Evolutionary conservation across 2,329 filamentous ascomycete genomes (phyloP).

Genomic region (Calonectria hawksworthii): DNA sequence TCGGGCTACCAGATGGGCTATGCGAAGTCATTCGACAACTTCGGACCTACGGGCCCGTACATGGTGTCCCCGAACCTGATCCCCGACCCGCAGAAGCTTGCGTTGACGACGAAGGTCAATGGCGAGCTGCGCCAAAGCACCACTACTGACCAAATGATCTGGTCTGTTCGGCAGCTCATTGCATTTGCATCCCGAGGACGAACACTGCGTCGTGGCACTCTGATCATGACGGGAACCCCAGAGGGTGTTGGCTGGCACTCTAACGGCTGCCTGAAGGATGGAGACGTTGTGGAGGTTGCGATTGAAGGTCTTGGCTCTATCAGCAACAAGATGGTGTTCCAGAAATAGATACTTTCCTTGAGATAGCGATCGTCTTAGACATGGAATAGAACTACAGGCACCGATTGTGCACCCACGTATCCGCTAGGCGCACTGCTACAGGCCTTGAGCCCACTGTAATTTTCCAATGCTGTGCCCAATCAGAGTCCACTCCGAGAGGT

Average conservation of each 20-base stretch:
- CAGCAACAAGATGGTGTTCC: slow-evolving; percentile 23
- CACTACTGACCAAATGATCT: slow-evolving; percentile 20
- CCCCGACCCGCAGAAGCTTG: slow-evolving; percentile 15
- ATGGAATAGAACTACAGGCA: background rate
- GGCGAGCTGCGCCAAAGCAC: slow-evolving; percentile 20
- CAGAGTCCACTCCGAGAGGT: background rate
- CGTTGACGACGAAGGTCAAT: slow-evolving; percentile 18
- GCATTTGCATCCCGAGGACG: slow-evolving; percentile 19
- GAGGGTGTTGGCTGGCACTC: slow-evolving; percentile 18
- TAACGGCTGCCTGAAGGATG: slow-evolving; percentile 12
- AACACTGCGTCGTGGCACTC: slow-evolving; percentile 17
- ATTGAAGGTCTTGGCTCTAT: slow-evolving; percentile 15
- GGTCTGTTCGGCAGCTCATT: slow-evolving; percentile 20
- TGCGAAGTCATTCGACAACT: slow-evolving; percentile 21
- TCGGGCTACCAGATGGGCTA: slow-evolving; percentile 24
- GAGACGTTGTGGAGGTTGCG: slow-evolving; percentile 14
- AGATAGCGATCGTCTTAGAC: background rate
- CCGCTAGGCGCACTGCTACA: background rate
- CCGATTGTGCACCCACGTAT: background rate
- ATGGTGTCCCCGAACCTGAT: slow-evolving; percentile 13
- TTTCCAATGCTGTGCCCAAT: background rate
- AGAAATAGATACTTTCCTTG: background rate
- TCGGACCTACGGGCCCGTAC: slow-evolving; percentile 20
- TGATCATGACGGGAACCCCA: slow-evolving; percentile 24
- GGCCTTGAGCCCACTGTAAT: background rate